Evolutionary conservation across 2,329 filamentous ascomycete genomes (phyloP).

Genomic region (Botrytis galanthina): DNA sequence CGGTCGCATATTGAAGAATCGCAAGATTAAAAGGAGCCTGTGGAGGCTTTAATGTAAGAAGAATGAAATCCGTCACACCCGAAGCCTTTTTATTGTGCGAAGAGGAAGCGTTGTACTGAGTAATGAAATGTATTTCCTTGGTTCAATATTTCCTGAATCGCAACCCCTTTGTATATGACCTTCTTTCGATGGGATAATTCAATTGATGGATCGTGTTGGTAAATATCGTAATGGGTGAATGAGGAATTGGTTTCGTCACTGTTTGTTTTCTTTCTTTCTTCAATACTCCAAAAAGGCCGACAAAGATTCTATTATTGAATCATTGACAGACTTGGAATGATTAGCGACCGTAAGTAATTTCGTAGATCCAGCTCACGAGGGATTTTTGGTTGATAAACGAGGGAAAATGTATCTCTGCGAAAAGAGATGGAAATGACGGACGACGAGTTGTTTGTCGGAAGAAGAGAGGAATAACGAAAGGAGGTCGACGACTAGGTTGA

Average conservation of each 20-base stretch:
- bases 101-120: slow-evolving; percentile 4
- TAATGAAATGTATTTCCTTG: not conserved
- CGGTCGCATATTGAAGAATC: slow-evolving; percentile 31
- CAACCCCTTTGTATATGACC: slow-evolving; percentile 1
- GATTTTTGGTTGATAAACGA: slow-evolving; percentile 8
- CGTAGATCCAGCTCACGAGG: slow-evolving; percentile 19
- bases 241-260: slow-evolving; percentile 4
- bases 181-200: not conserved
- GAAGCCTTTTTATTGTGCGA: not conserved
- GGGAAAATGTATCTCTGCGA: slow-evolving; percentile 13
- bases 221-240: not conserved
- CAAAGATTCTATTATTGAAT: slow-evolving; percentile 11
- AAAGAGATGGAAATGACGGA: slow-evolving; percentile 10
- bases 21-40: slow-evolving; percentile 29
- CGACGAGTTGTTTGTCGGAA: slow-evolving; percentile 1
- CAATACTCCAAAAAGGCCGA: slow-evolving; percentile 2
- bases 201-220: slow-evolving; percentile 3
- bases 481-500: slow-evolving; percentile 11
- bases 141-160: slow-evolving; percentile 1
- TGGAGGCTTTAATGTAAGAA: slow-evolving; percentile 21
- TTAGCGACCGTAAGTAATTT: slow-evolving; percentile 18
- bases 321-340: slow-evolving; percentile 14
- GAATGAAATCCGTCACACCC: slow-evolving; percentile 7
- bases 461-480: slow-evolving; percentile 7
- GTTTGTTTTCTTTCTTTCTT: slow-evolving; percentile 9